These are phyloP conservation scores for Lodderomyces orthopsilosis DNA, from an alignment of 1,139 yeast genomes.

Conservation along the genomic window DNA sequence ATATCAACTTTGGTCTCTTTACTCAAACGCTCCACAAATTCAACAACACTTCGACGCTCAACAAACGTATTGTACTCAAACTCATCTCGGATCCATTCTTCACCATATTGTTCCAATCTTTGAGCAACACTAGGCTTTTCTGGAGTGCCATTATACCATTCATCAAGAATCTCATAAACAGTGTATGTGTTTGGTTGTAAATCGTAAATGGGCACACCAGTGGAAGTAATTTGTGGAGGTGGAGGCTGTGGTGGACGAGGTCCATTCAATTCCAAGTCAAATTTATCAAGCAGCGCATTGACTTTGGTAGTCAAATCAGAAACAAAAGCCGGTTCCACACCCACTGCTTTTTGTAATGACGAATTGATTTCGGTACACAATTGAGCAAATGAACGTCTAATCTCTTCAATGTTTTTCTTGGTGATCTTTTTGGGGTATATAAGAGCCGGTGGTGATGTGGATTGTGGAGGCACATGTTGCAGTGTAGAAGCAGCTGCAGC, in stretches of 20 bases:
- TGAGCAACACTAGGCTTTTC: constrained; percentile 11
- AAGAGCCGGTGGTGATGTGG: not conserved
- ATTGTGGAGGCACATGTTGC: not conserved
- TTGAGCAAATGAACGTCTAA: constrained; percentile 9
- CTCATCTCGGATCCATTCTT: constrained; percentile 17
- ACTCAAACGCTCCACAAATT: constrained; percentile 15
- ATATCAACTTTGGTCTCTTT: constrained; percentile 14
- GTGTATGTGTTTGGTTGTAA: constrained; percentile 16
- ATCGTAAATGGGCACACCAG: constrained; percentile 13
- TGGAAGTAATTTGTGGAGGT: constrained; percentile 1
- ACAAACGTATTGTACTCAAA: constrained; percentile 16
- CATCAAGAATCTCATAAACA: constrained; percentile 17
- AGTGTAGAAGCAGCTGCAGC: not conserved
- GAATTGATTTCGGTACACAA: constrained; percentile 9
- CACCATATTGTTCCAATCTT: constrained; percentile 14
- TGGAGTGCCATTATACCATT: constrained; percentile 15
- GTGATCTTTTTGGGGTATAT: constrained; percentile 9
- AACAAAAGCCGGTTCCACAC: constrained; percentile 13
- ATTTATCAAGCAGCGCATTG: constrained; percentile 9
- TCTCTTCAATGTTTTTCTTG: constrained; percentile 9
- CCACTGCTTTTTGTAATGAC: constrained; percentile 9
- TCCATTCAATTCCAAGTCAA: constrained; percentile 11
- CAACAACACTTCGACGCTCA: constrained; percentile 15
- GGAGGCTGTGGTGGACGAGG: constrained; percentile 7
- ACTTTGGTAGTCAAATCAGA: constrained; percentile 8